Conservation (phyloP, 2,329 filamentous ascomycete species). For the Tricladium varicosporioides region DNA sequence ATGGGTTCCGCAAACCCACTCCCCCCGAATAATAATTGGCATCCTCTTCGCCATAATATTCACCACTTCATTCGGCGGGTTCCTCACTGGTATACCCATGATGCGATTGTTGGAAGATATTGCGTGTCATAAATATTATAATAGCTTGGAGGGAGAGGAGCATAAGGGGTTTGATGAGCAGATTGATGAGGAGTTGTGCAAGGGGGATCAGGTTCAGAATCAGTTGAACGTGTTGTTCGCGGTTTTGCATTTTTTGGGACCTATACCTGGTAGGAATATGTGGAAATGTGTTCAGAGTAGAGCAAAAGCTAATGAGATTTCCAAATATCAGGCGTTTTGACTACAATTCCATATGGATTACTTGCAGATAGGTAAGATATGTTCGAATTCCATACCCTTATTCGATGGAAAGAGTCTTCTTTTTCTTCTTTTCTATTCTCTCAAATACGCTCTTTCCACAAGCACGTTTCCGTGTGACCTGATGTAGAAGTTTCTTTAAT, state of each 20-base stretch:
- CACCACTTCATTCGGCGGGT: constrained; percentile 29
- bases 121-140: constrained; percentile 39
- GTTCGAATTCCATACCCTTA: too few species aligned
- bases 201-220: constrained; percentile 37
- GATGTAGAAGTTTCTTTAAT: too few species aligned
- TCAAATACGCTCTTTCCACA: too few species aligned
- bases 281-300: background rate
- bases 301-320: background rate
- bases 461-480: too few species aligned
- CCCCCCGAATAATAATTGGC: constrained; percentile 32
- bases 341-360: constrained; percentile 39
- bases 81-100: constrained; percentile 34
- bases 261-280: constrained; percentile 30
- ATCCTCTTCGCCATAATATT: constrained; percentile 35
- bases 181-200: constrained; percentile 40
- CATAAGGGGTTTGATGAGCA: constrained; percentile 22
- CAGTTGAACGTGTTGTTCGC: constrained; percentile 38
- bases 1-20: constrained; percentile 18
- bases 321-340: constrained; percentile 29
- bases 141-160: constrained; percentile 20
- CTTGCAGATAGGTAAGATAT: constrained; percentile 36
- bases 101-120: constrained; percentile 40
- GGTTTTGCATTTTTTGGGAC: constrained; percentile 30
- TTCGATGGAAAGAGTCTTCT: too few species aligned
- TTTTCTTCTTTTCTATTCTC: too few species aligned